Conservation (phyloP, 768 basidiomycete species). For the Amanita rimosa region DNA sequence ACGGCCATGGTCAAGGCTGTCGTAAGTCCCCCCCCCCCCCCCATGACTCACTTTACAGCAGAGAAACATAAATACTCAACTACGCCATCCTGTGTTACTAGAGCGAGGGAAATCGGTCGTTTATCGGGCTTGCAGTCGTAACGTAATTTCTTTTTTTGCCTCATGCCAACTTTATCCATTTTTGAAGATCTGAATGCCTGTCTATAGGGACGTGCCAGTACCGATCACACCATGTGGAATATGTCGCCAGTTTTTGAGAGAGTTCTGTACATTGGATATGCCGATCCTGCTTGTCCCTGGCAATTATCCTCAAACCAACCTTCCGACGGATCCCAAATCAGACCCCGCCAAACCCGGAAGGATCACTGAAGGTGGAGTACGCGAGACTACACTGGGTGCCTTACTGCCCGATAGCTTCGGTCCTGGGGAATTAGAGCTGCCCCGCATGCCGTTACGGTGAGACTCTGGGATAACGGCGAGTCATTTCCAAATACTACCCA, state of each 20-base stretch:
- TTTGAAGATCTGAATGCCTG: constrained; percentile 61
- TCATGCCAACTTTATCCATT: too few species aligned
- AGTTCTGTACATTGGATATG: constrained; percentile 70
- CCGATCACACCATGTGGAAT: constrained; percentile 84
- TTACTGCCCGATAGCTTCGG: constrained; percentile 85
- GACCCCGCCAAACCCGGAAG: constrained; percentile 16
- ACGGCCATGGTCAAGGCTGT: constrained; percentile 94
- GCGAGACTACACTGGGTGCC: constrained; percentile 57
- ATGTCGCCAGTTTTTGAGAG: constrained; percentile 84
- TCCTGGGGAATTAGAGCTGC: constrained; percentile 50
- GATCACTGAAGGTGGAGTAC: constrained; percentile 39
- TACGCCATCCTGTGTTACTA: constrained; percentile 21
- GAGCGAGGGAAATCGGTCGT: constrained; percentile 71
- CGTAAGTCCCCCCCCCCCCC: too few species aligned
- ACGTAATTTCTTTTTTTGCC: too few species aligned
- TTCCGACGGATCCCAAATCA: constrained; percentile 14
- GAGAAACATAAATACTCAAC: neutral
- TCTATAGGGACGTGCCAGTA: too few species aligned
- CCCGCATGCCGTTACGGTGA: neutral
- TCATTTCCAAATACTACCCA: too few species aligned
- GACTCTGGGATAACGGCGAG: too few species aligned
- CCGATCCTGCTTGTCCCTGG: constrained; percentile 64
- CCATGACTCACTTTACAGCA: too few species aligned
- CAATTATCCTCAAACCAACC: constrained; percentile 36
- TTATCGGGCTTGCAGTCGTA: constrained; percentile 70